Evolutionary conservation across 805 yeast genomes (phyloP), one percentile per base, ranked within the genome.

Genomic region (Tetrapisispora phaffii): DNA sequence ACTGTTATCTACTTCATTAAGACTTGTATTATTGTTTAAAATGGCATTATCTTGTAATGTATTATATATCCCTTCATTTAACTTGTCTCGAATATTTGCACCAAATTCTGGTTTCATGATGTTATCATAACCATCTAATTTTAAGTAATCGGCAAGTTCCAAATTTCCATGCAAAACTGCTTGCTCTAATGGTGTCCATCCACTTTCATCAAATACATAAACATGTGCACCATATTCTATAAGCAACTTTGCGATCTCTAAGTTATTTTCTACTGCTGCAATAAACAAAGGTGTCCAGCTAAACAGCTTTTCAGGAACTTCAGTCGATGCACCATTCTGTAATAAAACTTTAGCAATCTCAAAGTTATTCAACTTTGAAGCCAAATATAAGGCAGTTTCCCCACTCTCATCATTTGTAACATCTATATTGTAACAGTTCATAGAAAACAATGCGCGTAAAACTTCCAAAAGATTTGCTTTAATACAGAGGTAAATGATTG

Each of bases 151-250:
- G 1, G 93, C 81, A 32, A 86, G 75, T 2, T 69, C 72, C 47
- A 89, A 66, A 60, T 88, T 95, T 5, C 97, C 97, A 54, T 97
- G 74, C 39, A 90, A 69, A 41, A 86, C 81, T 0, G 97, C 96
- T 63, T 90, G 97, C 57, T 90, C 97, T 80, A 87, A 80, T n/a
- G 97, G 96, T 17, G 87, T 78, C 97, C 97, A 90, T 0, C 97
- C 97, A 43, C 93, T 82, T 39, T 78, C 82, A 66, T 90, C 97
- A 16, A 75, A 71, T 23, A 70, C 64, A 37, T 75, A 73, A 47
- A 67, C 75, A 7, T 70, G 66, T 5, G 87, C 83, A 19, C 77
- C 79, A 36, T 71, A 57, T 0, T 67, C 64, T 24, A 81, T 62
- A 49, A 90, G 69, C 8, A 75, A 48, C 36, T 73, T 62, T 6